Conservation (phyloP, 2,329 filamentous ascomycete genomes). For the Hymenoscyphus salicellus region DNA sequence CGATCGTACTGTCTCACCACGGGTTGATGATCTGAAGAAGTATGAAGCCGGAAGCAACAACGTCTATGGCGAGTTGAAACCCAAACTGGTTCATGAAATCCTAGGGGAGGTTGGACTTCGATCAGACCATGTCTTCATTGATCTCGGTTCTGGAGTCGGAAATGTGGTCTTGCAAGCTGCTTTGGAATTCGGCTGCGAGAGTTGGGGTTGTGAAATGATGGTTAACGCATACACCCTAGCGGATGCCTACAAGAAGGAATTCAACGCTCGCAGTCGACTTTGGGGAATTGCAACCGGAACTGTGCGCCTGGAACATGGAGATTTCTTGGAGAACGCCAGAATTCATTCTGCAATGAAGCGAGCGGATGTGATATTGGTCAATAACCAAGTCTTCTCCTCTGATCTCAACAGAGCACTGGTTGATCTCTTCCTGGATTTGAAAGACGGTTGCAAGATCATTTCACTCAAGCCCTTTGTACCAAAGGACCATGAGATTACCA, state of each 20-base stretch:
- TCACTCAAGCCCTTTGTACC: slow-evolving; percentile 90
- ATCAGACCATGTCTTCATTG: slow-evolving; percentile 84
- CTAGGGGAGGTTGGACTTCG: slow-evolving; percentile 73
- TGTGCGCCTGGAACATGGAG: slow-evolving; percentile 76
- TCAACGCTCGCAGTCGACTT: slow-evolving; percentile 76
- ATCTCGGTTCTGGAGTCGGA: slow-evolving; percentile 91
- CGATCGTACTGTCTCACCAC: slow-evolving; percentile 85
- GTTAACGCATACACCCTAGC: slow-evolving; percentile 81
- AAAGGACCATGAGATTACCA: slow-evolving; percentile 70
- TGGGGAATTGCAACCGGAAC: slow-evolving; percentile 83
- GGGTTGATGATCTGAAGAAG: slow-evolving; percentile 76
- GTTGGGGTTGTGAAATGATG: slow-evolving; percentile 97
- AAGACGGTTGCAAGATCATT: slow-evolving; percentile 83
- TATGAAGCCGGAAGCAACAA: slow-evolving; percentile 91
- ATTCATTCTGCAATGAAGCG: slow-evolving; percentile 73
- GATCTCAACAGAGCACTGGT: slow-evolving; percentile 80
- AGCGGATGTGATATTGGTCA: slow-evolving; percentile 94
- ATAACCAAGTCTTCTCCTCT: slow-evolving; percentile 94
- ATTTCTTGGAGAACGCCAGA: slow-evolving; percentile 72
- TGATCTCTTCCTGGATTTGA: slow-evolving; percentile 89
- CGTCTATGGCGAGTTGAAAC: slow-evolving; percentile 88
- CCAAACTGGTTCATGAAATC: slow-evolving; percentile 79
- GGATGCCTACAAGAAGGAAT: slow-evolving; percentile 76
- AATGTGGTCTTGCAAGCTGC: slow-evolving; percentile 95
- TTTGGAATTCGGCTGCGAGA: slow-evolving; percentile 87